A percentile compares a stretch with the other conserved stretches of the same genome.
Evolutionary conservation across 2,329 filamentous ascomycete species (phyloP).

Genomic region (Pyricularia grisea): DNA sequence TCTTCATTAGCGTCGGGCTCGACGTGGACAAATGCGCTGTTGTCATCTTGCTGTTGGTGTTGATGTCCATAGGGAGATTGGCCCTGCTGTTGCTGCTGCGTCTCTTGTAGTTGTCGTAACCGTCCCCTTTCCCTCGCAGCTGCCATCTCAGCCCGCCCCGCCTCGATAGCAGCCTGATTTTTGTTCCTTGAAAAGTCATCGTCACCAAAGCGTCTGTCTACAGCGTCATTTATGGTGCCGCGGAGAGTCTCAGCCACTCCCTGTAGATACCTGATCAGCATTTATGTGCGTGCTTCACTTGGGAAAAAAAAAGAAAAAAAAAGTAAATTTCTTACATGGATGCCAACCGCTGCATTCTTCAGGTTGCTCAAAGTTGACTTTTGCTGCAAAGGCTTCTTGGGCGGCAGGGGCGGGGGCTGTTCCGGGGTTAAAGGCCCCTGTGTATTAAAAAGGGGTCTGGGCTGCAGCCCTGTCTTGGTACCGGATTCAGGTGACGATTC

Average conservation of each 20-base stretch:
- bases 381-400: constrained; percentile 1
- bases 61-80: not conserved
- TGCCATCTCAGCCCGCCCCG: constrained; percentile 3
- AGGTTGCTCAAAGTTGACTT: constrained; percentile 1
- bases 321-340: not conserved
- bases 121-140: not conserved
- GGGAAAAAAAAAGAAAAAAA: too few species aligned
- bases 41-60: not conserved
- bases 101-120: not conserved
- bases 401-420: not conserved
- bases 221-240: not conserved
- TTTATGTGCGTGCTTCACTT: not conserved
- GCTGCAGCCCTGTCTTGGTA: not conserved
- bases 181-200: not conserved
- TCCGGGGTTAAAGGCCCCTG: not conserved
- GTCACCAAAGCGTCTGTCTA: constrained; percentile 3
- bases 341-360: constrained; percentile 1
- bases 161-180: constrained; percentile 2
- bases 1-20: constrained; percentile 2
- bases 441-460: not conserved
- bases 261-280: not conserved
- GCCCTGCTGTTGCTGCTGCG: not conserved
- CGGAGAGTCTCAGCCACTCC: constrained; percentile 1
- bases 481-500: not conserved
- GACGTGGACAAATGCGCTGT: not conserved